Evolutionary conservation across 73 alveolate genomes (phyloP).

Genomic region (Paramecium pentaurelia): DNA sequence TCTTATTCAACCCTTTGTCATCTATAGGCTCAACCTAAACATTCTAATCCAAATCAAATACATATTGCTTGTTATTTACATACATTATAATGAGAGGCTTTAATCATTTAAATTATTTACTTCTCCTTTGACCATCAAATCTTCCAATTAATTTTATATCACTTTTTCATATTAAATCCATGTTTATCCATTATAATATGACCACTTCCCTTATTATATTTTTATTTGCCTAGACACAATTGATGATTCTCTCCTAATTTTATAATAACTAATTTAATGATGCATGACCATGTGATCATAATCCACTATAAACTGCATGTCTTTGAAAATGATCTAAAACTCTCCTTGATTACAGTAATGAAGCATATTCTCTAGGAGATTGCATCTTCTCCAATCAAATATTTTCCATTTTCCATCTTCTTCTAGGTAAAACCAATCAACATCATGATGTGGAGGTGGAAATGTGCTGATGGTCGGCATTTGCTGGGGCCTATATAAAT

Average conservation of each 20-base stretch:
- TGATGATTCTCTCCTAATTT: slow-evolving; percentile 32
- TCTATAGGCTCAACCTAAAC: slow-evolving; percentile 17
- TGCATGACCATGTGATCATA: slow-evolving; percentile 33
- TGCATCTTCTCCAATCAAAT: slow-evolving; percentile 49
- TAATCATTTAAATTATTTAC: neutral
- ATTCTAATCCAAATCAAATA: slow-evolving; percentile 14
- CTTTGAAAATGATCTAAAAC: neutral
- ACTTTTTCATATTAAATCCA: slow-evolving; percentile 30
- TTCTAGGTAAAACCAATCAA: slow-evolving; percentile 29
- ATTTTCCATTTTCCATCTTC: slow-evolving; percentile 13
- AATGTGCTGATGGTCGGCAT: slow-evolving; percentile 24
- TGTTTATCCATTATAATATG: slow-evolving; percentile 23
- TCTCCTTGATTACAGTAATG: slow-evolving; percentile 8
- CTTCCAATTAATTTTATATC: slow-evolving; percentile 34
- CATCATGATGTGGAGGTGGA: slow-evolving; percentile 27
- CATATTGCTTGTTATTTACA: slow-evolving; percentile 14
- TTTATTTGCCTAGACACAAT: neutral
- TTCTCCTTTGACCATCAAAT: slow-evolving; percentile 2
- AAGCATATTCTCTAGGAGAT: slow-evolving; percentile 21
- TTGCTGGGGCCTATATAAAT: slow-evolving; percentile 28
- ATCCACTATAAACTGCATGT: neutral
- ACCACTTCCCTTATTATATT: neutral
- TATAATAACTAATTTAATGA: neutral
- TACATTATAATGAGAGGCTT: neutral
- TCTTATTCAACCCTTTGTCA: neutral